Conservation (phyloP, 371 early-diverging fungal genomes). For the Apophysomyces variabilis region DNA sequence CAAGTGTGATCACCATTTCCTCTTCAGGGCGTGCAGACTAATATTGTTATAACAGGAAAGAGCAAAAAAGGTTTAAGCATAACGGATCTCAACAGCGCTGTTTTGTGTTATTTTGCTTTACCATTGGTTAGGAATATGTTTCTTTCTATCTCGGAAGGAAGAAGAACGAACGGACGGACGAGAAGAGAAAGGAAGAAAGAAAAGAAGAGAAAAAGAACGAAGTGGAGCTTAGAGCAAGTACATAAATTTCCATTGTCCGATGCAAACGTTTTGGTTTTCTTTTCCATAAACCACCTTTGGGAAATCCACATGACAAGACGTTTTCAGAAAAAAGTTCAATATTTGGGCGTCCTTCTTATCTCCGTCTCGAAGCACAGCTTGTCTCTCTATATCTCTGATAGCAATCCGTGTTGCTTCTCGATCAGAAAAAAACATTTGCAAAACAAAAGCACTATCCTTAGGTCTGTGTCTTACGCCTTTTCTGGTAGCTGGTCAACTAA, state of each 20-base stretch:
- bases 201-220: background rate
- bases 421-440: no score
- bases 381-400: no score
- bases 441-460: no score
- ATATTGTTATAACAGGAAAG: no score
- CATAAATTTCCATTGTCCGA: slow-evolving; percentile 10
- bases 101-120: no score
- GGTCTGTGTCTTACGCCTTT: no score
- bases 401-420: no score
- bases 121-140: no score
- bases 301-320: slow-evolving; percentile 32
- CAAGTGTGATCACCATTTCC: background rate
- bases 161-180: background rate
- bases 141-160: background rate
- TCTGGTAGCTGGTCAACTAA: no score
- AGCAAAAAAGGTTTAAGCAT: no score
- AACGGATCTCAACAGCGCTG: no score
- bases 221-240: no score
- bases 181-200: slow-evolving; percentile 4
- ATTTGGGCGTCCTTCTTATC: slow-evolving; percentile 2
- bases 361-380: background rate
- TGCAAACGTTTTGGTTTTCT: slow-evolving; percentile 7
- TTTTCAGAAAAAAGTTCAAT: slow-evolving; percentile 2
- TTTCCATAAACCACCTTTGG: slow-evolving; percentile 15
- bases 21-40: background rate